Evolutionary conservation across 345 rosid species (phyloP).

Genomic region (Eucalyptus marginata): DNA sequence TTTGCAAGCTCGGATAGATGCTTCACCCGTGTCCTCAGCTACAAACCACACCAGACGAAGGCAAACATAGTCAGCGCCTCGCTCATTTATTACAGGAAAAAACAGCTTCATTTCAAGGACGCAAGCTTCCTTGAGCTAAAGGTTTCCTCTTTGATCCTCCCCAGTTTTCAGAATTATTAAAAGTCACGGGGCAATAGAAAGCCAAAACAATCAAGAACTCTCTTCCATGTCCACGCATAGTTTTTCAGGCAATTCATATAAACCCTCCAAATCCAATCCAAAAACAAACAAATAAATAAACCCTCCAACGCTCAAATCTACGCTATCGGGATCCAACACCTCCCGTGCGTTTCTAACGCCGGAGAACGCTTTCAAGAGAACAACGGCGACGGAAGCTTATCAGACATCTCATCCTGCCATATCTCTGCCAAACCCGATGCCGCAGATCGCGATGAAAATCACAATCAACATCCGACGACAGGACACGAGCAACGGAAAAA

Average conservation of each 20-base stretch:
- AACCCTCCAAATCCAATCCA: background rate
- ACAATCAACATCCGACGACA: background rate
- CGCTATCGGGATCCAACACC: background rate
- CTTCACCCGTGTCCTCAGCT: constrained; percentile 54
- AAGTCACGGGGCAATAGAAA: background rate
- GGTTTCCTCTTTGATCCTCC: background rate
- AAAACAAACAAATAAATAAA: background rate
- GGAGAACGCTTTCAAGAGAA: background rate
- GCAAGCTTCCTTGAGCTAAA: background rate
- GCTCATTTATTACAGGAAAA: background rate
- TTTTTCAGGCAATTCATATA: background rate
- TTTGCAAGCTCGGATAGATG: constrained; percentile 41
- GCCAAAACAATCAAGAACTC: background rate
- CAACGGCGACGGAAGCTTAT: background rate
- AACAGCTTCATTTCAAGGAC: background rate
- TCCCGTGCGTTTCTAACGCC: background rate
- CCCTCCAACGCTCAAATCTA: background rate
- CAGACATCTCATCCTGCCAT: background rate
- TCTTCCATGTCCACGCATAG: background rate
- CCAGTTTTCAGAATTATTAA: background rate
- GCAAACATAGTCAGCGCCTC: background rate
- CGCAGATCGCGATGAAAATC: background rate
- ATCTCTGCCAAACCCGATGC: background rate
- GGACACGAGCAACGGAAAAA: background rate
- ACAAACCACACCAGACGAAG: background rate